These are phyloP conservation scores for Ambrosia artemisiifolia DNA, from an alignment of 129 eudicot species.

Conservation along the genomic window DNA sequence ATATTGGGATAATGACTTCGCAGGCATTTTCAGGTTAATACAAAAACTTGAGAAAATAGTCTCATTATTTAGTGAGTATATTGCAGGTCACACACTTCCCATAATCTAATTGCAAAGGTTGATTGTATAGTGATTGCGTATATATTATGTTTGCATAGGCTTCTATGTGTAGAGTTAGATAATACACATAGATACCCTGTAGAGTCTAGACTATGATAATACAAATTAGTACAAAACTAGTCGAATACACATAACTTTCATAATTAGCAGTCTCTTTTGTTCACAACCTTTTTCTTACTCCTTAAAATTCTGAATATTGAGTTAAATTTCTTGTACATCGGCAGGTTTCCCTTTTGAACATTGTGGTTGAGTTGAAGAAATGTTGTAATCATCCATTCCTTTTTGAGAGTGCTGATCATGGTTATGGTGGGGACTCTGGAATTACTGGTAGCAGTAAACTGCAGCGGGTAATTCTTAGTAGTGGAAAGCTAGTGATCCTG, in stretches of 20 bases:
- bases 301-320: constrained; percentile 1
- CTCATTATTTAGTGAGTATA: neutral
- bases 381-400: constrained; percentile 98
- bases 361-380: constrained; percentile 98
- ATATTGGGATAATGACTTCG: neutral
- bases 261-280: neutral
- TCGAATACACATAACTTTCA: neutral
- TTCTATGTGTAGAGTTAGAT: no score
- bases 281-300: neutral
- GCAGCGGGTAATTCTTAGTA: constrained; percentile 82
- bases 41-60: neutral
- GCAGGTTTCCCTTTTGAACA: constrained; percentile 90
- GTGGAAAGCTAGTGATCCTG: constrained; percentile 92
- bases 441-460: constrained; percentile 82
- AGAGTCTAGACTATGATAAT: no score
- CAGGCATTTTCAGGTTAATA: neutral
- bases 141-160: no score
- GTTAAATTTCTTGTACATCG: constrained; percentile 8
- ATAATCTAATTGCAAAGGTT: no score
- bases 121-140: no score
- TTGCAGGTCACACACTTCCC: neutral
- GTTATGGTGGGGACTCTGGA: constrained; percentile 91
- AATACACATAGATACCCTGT: no score
- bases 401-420: constrained; percentile 99
- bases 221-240: no score